Conservation (phyloP, 2,329 filamentous ascomycete species). For the Didymella pomorum region DNA sequence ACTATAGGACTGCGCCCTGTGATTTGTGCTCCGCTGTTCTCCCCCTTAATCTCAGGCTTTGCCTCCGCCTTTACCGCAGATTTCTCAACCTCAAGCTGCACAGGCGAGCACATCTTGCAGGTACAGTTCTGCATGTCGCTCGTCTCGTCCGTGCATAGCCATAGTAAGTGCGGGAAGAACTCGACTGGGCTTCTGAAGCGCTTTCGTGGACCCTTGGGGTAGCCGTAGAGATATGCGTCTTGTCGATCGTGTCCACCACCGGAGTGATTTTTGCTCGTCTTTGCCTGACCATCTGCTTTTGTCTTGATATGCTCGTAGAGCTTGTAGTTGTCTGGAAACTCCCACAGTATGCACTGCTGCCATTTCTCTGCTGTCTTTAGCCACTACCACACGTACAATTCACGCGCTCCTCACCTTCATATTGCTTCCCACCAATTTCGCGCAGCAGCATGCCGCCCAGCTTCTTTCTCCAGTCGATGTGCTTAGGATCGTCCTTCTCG, state of each 20-base stretch:
- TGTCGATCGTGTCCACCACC: slow-evolving; percentile 62
- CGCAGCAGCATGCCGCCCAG: slow-evolving; percentile 65
- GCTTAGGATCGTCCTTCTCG: slow-evolving; percentile 60
- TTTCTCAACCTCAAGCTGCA: slow-evolving; percentile 57
- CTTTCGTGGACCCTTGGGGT: slow-evolving; percentile 64
- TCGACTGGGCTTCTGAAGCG: slow-evolving; percentile 66
- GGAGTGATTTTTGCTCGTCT: slow-evolving; percentile 59
- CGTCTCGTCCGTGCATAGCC: slow-evolving; percentile 62
- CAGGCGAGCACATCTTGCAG: slow-evolving; percentile 65
- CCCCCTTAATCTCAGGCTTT: slow-evolving; percentile 40
- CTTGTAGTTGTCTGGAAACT: slow-evolving; percentile 64
- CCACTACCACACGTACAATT: background rate
- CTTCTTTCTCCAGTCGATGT: slow-evolving; percentile 66
- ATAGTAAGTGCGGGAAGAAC: slow-evolving; percentile 67
- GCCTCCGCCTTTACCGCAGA: slow-evolving; percentile 36
- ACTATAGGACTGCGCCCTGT: slow-evolving; percentile 33
- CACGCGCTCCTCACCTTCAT: slow-evolving; percentile 34
- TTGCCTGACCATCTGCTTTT: slow-evolving; percentile 57
- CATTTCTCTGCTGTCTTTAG: slow-evolving; percentile 40
- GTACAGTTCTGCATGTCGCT: slow-evolving; percentile 64
- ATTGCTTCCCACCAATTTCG: slow-evolving; percentile 54
- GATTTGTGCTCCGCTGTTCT: slow-evolving; percentile 12
- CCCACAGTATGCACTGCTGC: slow-evolving; percentile 59
- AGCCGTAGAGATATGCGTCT: slow-evolving; percentile 68
- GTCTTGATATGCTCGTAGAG: slow-evolving; percentile 68